These are phyloP conservation scores for Pseudonectria buxi DNA, from an alignment of 2,329 filamentous ascomycete species.

Conservation along the genomic window DNA sequence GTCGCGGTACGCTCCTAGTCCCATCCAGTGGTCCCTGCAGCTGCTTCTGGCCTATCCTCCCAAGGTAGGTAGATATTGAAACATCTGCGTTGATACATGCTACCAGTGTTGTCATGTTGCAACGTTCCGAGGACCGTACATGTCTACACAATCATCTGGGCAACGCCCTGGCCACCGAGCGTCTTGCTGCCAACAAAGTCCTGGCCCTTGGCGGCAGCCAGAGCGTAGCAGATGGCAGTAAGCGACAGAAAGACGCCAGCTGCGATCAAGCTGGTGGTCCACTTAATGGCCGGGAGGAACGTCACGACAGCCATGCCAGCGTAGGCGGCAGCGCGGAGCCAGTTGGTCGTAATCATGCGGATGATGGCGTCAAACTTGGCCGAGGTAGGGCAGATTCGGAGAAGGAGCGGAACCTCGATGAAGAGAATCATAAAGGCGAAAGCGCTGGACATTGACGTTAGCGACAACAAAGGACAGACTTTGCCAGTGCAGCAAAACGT, in stretches of 20 bases:
- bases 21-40: constrained; percentile 3
- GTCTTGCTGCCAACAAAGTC: constrained; percentile 92
- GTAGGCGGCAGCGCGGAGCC: constrained; percentile 90
- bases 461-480: not conserved
- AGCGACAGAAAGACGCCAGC: constrained; percentile 75
- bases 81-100: not conserved
- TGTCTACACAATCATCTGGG: constrained; percentile 89
- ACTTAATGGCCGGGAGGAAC: constrained; percentile 68
- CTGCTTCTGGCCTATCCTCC: constrained; percentile 4
- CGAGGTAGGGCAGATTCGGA: constrained; percentile 96
- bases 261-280: constrained; percentile 70
- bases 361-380: constrained; percentile 81
- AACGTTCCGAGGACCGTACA: constrained; percentile 1
- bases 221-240: constrained; percentile 71
- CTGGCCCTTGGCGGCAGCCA: constrained; percentile 76
- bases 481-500: constrained; percentile 23
- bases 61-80: not conserved
- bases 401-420: constrained; percentile 85
- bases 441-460: constrained; percentile 38
- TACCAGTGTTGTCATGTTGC: constrained; percentile 2
- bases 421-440: constrained; percentile 72
- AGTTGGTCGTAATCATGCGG: constrained; percentile 90
- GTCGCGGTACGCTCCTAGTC: no score
- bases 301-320: constrained; percentile 71
- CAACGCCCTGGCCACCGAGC: constrained; percentile 84